A percentile compares a stretch with the other conserved stretches of the same genome.
Evolutionary conservation across 306 rosid species (phyloP).

Genomic region (Acmispon strigosus): DNA sequence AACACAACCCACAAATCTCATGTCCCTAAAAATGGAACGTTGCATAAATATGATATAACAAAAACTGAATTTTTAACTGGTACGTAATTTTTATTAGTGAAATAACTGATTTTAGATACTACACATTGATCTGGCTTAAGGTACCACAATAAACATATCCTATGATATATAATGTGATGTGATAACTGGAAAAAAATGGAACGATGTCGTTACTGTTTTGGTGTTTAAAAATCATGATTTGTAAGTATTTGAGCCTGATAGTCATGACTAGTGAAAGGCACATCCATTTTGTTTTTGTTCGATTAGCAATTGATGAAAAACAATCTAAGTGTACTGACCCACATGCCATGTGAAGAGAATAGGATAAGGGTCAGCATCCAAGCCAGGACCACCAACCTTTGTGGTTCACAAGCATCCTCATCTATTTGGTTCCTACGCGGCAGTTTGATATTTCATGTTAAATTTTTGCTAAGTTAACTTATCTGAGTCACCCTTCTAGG

Average conservation of each 20-base stretch:
- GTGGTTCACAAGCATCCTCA: conserved; percentile 32
- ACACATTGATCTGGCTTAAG: too few relatives aligned
- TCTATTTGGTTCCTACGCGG: conserved; percentile 23
- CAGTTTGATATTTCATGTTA: background rate
- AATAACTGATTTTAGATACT: too few relatives aligned
- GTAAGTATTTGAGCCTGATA: background rate
- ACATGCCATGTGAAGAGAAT: conserved; percentile 27
- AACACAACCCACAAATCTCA: too few relatives aligned
- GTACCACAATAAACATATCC: too few relatives aligned
- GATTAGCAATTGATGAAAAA: background rate
- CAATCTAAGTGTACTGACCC: background rate
- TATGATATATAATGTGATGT: too few relatives aligned
- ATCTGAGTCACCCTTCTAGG: background rate
- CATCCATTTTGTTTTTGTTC: background rate
- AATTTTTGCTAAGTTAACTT: background rate
- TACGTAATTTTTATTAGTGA: too few relatives aligned
- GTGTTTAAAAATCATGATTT: too few relatives aligned
- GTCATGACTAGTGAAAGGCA: background rate
- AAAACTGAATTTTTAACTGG: too few relatives aligned
- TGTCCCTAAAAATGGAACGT: too few relatives aligned
- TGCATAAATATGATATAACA: too few relatives aligned
- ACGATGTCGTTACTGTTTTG: too few relatives aligned
- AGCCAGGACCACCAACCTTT: conserved; percentile 14
- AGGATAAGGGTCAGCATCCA: conserved; percentile 19
- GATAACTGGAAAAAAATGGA: too few relatives aligned